Evolutionary conservation across 352 stramenopile genomes (phyloP), one percentile per base, ranked within the genome.

Genomic region (Phytophthora foliorum): DNA sequence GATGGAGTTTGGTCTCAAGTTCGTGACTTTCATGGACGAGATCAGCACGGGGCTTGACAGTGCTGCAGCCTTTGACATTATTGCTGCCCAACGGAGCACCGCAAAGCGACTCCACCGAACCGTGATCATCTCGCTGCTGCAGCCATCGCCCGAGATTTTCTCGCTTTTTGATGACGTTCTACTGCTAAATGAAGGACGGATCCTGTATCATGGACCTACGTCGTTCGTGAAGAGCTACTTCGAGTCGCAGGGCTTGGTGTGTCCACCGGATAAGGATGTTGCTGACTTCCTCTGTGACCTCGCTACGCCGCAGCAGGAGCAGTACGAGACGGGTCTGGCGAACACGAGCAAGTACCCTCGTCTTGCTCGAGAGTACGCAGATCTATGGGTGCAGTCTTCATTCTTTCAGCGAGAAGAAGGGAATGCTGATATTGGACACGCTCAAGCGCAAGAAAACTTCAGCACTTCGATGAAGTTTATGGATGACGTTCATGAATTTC

Each of bases 1-100:
- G 77, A 98, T 99, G 82, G 70, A 95, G 46, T 86, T 94, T 44
- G 92, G 51, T 83, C 89, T 63, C 89, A 90, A 51, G 83, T 76
- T 66, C 24, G 81, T 80, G 24, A 82, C 41, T 3, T 31, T 68
- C 16, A 68, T 68, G 50, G 60, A 68, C 16, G 60, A 68, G 22
- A 68, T 68, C 39, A 68, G 50, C 2, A 68, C 60, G 1, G 60
- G 50, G 10, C 50, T 68, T 14, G 60, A 68, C 41, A 68, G 60
- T 46, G 60, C 50, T 32, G 60, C 60, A 19, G 60, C 51, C 3
- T 68, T 50, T 16, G 51, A 68, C 24, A 62, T 62, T 13, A 68
- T 68, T 36, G 60, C 41, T 16, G 51, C 51, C 14, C 51, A 68
- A 25, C 51, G 51, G 16, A 62, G 52, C 10, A 54, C 54, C 41